These are phyloP conservation scores for Melocanna baccifera DNA, from an alignment of 176 grass and related monocot genomes.

Conservation along the genomic window DNA sequence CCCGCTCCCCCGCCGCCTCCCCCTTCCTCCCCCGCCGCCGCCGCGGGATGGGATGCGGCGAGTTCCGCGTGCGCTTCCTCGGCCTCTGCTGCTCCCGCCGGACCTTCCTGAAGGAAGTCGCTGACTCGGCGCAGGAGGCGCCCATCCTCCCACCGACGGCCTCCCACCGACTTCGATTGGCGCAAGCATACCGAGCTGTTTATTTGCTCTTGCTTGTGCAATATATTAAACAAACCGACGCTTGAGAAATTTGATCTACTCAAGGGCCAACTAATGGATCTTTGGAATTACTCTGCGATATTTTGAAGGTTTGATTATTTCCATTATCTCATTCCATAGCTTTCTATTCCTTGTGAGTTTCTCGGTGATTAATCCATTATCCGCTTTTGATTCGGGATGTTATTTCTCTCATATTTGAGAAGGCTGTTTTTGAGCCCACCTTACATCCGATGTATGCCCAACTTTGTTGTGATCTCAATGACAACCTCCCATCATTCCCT, in stretches of 20 bases:
- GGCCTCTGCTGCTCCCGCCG: too few species aligned
- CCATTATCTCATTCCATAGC: background rate
- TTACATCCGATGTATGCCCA: conserved; percentile 90
- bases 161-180: too few species aligned
- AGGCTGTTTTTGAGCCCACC: conserved; percentile 86
- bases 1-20: too few species aligned
- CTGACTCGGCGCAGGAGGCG: too few species aligned
- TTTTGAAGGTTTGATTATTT: conserved; percentile 69
- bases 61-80: too few species aligned
- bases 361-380: conserved; percentile 7
- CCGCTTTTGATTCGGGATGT: conserved; percentile 56
- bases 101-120: too few species aligned
- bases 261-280: conserved; percentile 79
- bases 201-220: conserved; percentile 32
- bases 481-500: conserved; percentile 37
- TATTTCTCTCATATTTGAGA: conserved; percentile 84
- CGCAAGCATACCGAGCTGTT: too few species aligned
- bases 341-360: conserved; percentile 23
- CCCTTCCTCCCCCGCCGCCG: too few species aligned
- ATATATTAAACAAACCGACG: conserved; percentile 88
- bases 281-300: conserved; percentile 82
- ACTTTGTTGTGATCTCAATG: conserved; percentile 78
- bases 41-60: too few species aligned
- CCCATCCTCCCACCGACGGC: too few species aligned
- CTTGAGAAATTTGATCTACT: conserved; percentile 93